Conservation (phyloP, 1,284 basidiomycete genomes). For the Polyporus tsugae region DNA sequence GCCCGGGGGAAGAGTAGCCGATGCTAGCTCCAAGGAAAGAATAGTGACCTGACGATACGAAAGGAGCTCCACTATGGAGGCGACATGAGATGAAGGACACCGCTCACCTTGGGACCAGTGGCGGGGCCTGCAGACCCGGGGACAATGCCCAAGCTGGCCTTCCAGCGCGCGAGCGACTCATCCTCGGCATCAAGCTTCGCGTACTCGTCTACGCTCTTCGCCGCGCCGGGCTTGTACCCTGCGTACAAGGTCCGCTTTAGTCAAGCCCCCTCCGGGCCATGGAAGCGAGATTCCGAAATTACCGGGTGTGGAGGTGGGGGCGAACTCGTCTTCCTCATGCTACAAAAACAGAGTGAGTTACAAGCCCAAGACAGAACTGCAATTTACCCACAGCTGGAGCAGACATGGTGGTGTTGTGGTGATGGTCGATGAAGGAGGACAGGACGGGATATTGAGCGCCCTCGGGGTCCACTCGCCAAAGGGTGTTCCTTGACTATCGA, state of each 20-base stretch:
- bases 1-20: conserved; percentile 69
- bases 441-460: conserved; percentile 22
- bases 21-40: conserved; percentile 73
- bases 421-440: conserved; percentile 34
- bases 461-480: conserved; percentile 26
- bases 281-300: conserved; percentile 28
- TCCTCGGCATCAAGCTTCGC: conserved; percentile 84
- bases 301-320: conserved; percentile 73
- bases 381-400: conserved; percentile 21
- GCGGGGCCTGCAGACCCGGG: conserved; percentile 54
- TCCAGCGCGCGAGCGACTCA: conserved; percentile 89
- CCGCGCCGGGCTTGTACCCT: conserved; percentile 80
- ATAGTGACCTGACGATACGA: conserved; percentile 63
- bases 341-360: conserved; percentile 31
- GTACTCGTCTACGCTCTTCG: conserved; percentile 76
- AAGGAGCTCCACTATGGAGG: background rate
- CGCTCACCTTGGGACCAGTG: conserved; percentile 68
- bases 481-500: conserved; percentile 37
- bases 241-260: conserved; percentile 15
- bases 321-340: conserved; percentile 74
- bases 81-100: background rate
- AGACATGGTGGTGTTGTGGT: conserved; percentile 31
- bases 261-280: conserved; percentile 6
- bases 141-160: conserved; percentile 86
- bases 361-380: conserved; percentile 24